Evolutionary conservation across 805 yeast genomes (phyloP).

Genomic region (Wickerhamomyces rabaulensis): DNA sequence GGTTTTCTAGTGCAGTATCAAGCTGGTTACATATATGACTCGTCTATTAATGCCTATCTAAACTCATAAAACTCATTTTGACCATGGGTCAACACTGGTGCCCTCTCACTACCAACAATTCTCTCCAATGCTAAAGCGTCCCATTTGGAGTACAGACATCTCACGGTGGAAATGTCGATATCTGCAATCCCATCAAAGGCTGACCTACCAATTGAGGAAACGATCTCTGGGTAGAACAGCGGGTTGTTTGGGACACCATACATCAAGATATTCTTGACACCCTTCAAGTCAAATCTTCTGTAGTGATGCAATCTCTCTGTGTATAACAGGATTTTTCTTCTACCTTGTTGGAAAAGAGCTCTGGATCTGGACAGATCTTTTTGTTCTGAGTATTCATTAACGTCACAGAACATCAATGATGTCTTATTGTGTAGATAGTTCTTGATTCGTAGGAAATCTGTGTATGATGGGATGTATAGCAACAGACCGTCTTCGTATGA

Average conservation of each 20-base stretch:
- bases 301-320: constrained; percentile 93
- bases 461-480: constrained; percentile 78
- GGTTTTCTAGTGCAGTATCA: too few species aligned
- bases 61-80: constrained; percentile 75
- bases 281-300: constrained; percentile 77
- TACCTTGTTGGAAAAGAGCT: constrained; percentile 58
- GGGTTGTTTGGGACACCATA: constrained; percentile 87
- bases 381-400: constrained; percentile 79
- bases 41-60: background rate
- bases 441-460: constrained; percentile 77
- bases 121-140: constrained; percentile 78
- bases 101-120: constrained; percentile 72
- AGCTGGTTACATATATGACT: background rate
- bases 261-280: constrained; percentile 77
- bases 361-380: constrained; percentile 69
- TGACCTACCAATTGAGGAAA: constrained; percentile 59
- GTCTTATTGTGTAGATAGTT: constrained; percentile 55
- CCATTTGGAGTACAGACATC: constrained; percentile 68
- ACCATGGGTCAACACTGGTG: constrained; percentile 65
- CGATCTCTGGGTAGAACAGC: constrained; percentile 70
- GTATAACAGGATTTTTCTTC: constrained; percentile 69
- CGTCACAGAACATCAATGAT: constrained; percentile 57
- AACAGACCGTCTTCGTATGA: constrained; percentile 70
- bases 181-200: constrained; percentile 47
- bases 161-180: constrained; percentile 49